These are phyloP conservation scores for Neoascochyta sp. DNA, from an alignment of 2,329 filamentous ascomycete species.

Conservation along the genomic window DNA sequence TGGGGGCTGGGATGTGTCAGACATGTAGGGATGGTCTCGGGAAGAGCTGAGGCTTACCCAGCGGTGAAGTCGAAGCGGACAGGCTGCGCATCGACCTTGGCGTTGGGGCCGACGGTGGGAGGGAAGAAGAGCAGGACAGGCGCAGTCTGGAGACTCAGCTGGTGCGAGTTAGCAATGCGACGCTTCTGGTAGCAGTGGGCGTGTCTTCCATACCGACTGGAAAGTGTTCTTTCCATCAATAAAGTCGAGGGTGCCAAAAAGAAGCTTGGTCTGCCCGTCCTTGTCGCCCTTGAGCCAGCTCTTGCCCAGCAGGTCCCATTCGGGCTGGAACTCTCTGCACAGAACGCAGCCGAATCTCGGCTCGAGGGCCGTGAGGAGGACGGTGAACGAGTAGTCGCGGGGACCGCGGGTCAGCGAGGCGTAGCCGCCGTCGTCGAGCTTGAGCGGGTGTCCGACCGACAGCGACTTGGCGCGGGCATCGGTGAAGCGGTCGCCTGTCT, in stretches of 20 bases:
- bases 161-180: constrained; percentile 16
- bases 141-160: constrained; percentile 92
- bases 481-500: constrained; percentile 63
- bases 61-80: constrained; percentile 78
- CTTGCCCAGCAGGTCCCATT: constrained; percentile 82
- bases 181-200: not conserved
- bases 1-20: constrained; percentile 54
- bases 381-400: constrained; percentile 76
- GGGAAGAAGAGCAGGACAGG: constrained; percentile 85
- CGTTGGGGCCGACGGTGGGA: constrained; percentile 77
- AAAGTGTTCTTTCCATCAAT: constrained; percentile 78
- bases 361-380: constrained; percentile 85
- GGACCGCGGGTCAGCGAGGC: constrained; percentile 69
- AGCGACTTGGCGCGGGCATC: constrained; percentile 67
- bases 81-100: constrained; percentile 65
- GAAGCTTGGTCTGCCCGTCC: constrained; percentile 63
- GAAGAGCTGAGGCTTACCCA: constrained; percentile 70
- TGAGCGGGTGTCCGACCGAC: constrained; percentile 60
- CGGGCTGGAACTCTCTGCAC: constrained; percentile 87
- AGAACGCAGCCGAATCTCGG: constrained; percentile 77
- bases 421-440: constrained; percentile 74
- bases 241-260: constrained; percentile 89
- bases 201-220: constrained; percentile 63
- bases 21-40: no score
- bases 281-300: constrained; percentile 87